These are phyloP conservation scores for Coemansia sp. DNA, from an alignment of 192 early-diverging fungal genomes.

Conservation along the genomic window DNA sequence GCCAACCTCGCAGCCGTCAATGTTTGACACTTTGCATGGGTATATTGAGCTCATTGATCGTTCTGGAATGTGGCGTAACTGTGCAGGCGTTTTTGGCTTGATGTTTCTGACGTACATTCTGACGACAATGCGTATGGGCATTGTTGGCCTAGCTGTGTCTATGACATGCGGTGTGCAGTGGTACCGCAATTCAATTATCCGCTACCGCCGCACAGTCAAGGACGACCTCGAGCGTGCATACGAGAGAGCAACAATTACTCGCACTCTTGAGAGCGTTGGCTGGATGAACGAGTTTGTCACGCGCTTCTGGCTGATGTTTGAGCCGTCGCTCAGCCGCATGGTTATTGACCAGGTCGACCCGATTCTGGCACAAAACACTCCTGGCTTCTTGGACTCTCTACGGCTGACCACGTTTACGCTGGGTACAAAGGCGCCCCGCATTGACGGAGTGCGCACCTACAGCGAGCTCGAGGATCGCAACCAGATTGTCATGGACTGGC, in stretches of 20 bases:
- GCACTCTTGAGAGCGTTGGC: conserved; percentile 66
- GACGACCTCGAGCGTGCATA: conserved; percentile 70
- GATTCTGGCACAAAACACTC: conserved; percentile 71
- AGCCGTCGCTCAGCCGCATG: conserved; percentile 76
- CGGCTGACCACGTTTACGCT: conserved; percentile 72
- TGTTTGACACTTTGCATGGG: conserved; percentile 37
- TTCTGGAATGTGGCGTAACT: conserved; percentile 54
- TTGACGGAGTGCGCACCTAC: conserved; percentile 69
- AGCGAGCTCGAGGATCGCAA: conserved; percentile 69
- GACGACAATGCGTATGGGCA: conserved; percentile 46
- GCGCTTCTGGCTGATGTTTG: conserved; percentile 88
- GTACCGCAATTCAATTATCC: conserved; percentile 68
- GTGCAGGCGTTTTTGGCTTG: conserved; percentile 50
- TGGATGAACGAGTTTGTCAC: conserved; percentile 90
- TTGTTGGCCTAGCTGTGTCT: conserved; percentile 45
- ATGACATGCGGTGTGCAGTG: conserved; percentile 58
- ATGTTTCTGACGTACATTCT: conserved; percentile 52
- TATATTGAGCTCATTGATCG: conserved; percentile 52
- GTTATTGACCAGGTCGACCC: conserved; percentile 70
- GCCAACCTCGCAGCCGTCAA: conserved; percentile 26
- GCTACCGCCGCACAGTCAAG: conserved; percentile 64
- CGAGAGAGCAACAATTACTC: conserved; percentile 48
- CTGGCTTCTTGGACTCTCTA: conserved; percentile 77
- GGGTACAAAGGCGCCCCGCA: conserved; percentile 71
- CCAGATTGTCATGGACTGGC: conserved; percentile 88